Evolutionary conservation across 1,139 yeast genomes (phyloP).

Genomic region (Scheffersomyces segobiensis): DNA sequence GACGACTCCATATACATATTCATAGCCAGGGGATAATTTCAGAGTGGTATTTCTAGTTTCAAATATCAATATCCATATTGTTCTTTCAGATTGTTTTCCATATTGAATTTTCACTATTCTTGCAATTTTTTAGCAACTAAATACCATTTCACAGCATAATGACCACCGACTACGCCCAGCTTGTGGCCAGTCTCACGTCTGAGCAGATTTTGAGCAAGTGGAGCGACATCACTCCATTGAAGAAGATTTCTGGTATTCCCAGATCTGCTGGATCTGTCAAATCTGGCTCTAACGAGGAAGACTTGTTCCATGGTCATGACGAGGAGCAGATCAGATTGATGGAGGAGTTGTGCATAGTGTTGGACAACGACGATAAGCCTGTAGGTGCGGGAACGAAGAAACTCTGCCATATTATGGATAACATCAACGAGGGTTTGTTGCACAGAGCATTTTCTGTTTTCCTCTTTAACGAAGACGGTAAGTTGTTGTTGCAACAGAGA

Average conservation of each 20-base stretch:
- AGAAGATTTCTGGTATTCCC: slow-evolving; percentile 48
- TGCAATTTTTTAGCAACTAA: slow-evolving; percentile 1
- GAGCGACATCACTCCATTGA: slow-evolving; percentile 62
- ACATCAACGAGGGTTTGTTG: slow-evolving; percentile 79
- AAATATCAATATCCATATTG: background rate
- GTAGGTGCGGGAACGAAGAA: slow-evolving; percentile 95
- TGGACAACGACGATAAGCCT: slow-evolving; percentile 84
- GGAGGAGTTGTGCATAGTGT: slow-evolving; percentile 95
- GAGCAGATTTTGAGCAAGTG: slow-evolving; percentile 56
- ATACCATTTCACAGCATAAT: slow-evolving; percentile 5
- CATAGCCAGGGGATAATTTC: background rate
- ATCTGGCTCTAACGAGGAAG: slow-evolving; percentile 22
- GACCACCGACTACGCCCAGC: slow-evolving; percentile 42
- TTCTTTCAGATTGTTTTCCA: background rate
- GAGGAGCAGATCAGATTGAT: slow-evolving; percentile 90
- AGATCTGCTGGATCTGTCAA: slow-evolving; percentile 29
- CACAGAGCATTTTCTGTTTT: slow-evolving; percentile 97
- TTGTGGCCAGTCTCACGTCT: slow-evolving; percentile 52
- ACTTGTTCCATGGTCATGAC: slow-evolving; percentile 78
- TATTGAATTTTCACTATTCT: background rate
- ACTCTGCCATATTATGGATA: slow-evolving; percentile 85
- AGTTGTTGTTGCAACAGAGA: slow-evolving; percentile 86
- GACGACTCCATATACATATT: background rate
- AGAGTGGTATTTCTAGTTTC: background rate
- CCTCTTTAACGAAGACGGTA: slow-evolving; percentile 73